Evolutionary conservation across 2,329 filamentous ascomycete genomes (phyloP).

Genomic region (Diaporthe citri): DNA sequence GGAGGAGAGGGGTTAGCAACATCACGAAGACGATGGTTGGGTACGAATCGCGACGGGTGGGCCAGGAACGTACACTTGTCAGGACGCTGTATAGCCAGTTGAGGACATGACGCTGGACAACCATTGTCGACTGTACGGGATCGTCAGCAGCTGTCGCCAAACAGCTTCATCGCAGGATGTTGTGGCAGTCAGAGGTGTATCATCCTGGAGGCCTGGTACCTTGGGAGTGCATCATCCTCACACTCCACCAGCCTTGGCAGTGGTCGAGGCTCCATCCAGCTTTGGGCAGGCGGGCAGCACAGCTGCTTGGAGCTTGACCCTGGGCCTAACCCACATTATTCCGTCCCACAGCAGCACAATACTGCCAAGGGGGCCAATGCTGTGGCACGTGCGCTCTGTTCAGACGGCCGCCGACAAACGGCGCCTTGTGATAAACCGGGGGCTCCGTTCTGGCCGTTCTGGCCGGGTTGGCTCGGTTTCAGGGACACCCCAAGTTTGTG

Average conservation of each 20-base stretch:
- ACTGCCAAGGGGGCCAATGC: neutral
- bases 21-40: conserved; percentile 33
- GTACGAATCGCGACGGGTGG: conserved; percentile 7
- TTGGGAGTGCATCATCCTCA: conserved; percentile 14
- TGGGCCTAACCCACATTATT: neutral
- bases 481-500: neutral
- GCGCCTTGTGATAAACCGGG: neutral
- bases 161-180: conserved; percentile 41
- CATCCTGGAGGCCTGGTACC: conserved; percentile 4
- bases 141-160: conserved; percentile 27
- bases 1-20: conserved; percentile 36
- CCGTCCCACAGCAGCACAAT: neutral
- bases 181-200: conserved; percentile 29
- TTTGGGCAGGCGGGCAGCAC: neutral
- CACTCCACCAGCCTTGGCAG: conserved; percentile 26
- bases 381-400: conserved; percentile 14
- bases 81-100: conserved; percentile 96
- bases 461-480: conserved; percentile 2
- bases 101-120: conserved; percentile 88
- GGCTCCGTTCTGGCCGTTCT: neutral
- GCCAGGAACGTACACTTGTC: conserved; percentile 70
- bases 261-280: conserved; percentile 5
- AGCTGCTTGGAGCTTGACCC: conserved; percentile 17
- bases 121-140: conserved; percentile 58
- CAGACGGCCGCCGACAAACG: conserved; percentile 10